Evolutionary conservation across 306 rosid species (phyloP), one percentile per base, ranked within the genome.

Genomic region (Coriaria nepalensis): DNA sequence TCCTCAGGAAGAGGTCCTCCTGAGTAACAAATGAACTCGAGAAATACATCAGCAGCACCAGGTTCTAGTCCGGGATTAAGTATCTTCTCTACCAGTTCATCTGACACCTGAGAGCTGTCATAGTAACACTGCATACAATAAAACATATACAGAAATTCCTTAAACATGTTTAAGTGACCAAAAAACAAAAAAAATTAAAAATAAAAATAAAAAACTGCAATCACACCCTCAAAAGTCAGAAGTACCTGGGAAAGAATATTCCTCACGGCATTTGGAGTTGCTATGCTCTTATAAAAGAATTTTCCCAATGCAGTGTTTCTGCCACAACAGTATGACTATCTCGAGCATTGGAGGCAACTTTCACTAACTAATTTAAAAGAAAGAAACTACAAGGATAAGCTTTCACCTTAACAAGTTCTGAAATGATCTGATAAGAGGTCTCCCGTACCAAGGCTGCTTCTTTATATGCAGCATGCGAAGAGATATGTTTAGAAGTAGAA

Each of bases 1-100:
- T 88, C 95, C 64, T 88, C 97, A 2, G 97, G 97, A 68, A 88
- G 97, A 45, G 93, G 97, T 55, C 97, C 95, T 14, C 73, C 90
- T 0, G 97, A 88, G 65, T 83, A 88, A 71, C 95, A 88, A 62
- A 88, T 78, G 45, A 88, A 88, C 80, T 83, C 97, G 14, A 88
- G 83, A 70, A 88, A 88, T 50, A 88, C 83, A 49, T 84, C 93
- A 4, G 69, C 95, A 6, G 97, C 97, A 15, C 97, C 97, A 33
- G 93, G 90, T 66, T 83, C 84, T 45, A 88, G 67, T 63, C 97
- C 97, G 55, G 95, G 97, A 64, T 66, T 74, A 57, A 88, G 97
- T 51, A 88, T 83, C 51, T 76, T 57, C 50, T 81, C 60, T 44
- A 88, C 97, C 37, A 88, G 78, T 54, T 88, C 97, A 47, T 83